These are phyloP conservation scores for Ricinus communis DNA, from an alignment of 345 rosid species.

Conservation along the genomic window DNA sequence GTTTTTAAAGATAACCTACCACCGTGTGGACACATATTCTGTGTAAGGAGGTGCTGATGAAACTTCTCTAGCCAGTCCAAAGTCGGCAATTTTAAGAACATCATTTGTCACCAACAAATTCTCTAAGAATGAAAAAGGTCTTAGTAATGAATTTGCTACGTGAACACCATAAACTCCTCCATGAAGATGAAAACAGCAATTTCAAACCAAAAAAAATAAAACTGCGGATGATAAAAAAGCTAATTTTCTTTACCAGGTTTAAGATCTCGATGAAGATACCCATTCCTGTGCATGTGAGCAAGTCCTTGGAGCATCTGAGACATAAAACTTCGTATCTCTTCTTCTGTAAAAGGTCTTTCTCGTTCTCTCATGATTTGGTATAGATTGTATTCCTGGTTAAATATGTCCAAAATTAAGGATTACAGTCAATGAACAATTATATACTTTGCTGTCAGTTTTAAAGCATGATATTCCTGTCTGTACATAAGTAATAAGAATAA, in stretches of 20 bases:
- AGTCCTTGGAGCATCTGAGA: slow-evolving; percentile 90
- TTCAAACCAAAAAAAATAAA: slow-evolving; percentile 8
- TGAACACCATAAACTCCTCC: slow-evolving; percentile 2
- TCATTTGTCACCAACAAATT: slow-evolving; percentile 83
- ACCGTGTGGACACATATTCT: slow-evolving; percentile 95
- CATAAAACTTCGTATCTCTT: slow-evolving; percentile 67
- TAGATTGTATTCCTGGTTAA: slow-evolving; percentile 68
- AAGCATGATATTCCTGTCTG: background rate
- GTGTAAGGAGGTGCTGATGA: slow-evolving; percentile 89
- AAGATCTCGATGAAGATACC: slow-evolving; percentile 87
- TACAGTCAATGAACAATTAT: slow-evolving; percentile 3
- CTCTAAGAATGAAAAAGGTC: slow-evolving; percentile 39
- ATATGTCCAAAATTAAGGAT: slow-evolving; percentile 14
- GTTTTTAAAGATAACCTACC: slow-evolving; percentile 44
- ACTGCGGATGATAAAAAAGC: slow-evolving; percentile 8
- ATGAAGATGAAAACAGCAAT: slow-evolving; percentile 8
- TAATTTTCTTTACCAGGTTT: slow-evolving; percentile 73
- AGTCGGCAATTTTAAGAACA: slow-evolving; percentile 86
- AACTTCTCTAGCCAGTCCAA: slow-evolving; percentile 96
- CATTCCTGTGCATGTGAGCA: slow-evolving; percentile 79
- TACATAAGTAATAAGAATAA: background rate
- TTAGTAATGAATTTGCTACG: slow-evolving; percentile 14
- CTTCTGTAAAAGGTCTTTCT: slow-evolving; percentile 65
- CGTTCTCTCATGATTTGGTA: slow-evolving; percentile 81
- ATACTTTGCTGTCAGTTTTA: slow-evolving; percentile 3